phyloP scores from a whole-genome alignment of 371 early-diverging fungal genomes.

The Mortierella sp. region DNA sequence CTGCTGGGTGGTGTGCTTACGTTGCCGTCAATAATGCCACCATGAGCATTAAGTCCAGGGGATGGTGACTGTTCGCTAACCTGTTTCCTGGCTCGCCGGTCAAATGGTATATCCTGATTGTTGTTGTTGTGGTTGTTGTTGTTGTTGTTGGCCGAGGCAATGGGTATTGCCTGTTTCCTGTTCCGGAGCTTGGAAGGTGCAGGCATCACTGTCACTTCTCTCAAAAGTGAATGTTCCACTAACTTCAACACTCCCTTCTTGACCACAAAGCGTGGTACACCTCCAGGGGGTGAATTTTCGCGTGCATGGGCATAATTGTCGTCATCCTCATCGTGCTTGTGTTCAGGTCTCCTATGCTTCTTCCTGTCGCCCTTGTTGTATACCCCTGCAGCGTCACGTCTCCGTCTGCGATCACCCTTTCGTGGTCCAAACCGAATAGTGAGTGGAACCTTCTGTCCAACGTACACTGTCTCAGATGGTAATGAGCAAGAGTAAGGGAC shows the following conservation, averaged over 20 bases:
- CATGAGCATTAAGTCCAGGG: not conserved
- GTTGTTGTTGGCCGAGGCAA: not conserved
- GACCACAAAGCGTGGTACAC: conserved; percentile 26
- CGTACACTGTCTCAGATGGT: conserved; percentile 37
- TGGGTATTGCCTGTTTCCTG: not conserved
- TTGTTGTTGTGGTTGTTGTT: conserved; percentile 5
- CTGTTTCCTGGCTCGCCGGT: too few relatives aligned
- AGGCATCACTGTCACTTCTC: conserved; percentile 23
- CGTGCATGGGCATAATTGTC: not conserved
- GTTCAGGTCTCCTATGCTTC: not conserved
- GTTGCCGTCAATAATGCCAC: conserved; percentile 1
- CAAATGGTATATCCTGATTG: not conserved
- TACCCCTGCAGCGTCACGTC: not conserved
- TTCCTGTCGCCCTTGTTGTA: not conserved
- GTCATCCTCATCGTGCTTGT: conserved; percentile 2
- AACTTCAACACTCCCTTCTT: conserved; percentile 42
- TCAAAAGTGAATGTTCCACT: conserved; percentile 40
- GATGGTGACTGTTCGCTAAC: not conserved
- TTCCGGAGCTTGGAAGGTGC: conserved; percentile 2
- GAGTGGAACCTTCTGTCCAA: conserved; percentile 36
- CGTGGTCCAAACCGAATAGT: conserved; percentile 44
- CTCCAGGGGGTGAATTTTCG: not conserved
- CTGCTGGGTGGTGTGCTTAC: not conserved
- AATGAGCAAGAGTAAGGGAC: conserved; percentile 37
- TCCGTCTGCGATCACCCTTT: conserved; percentile 2